A percentile compares a stretch with the other conserved stretches of the same genome.
These are phyloP conservation scores for Cercospora sp. DNA, from an alignment of 2,329 filamentous ascomycete genomes.

Conservation along the genomic window DNA sequence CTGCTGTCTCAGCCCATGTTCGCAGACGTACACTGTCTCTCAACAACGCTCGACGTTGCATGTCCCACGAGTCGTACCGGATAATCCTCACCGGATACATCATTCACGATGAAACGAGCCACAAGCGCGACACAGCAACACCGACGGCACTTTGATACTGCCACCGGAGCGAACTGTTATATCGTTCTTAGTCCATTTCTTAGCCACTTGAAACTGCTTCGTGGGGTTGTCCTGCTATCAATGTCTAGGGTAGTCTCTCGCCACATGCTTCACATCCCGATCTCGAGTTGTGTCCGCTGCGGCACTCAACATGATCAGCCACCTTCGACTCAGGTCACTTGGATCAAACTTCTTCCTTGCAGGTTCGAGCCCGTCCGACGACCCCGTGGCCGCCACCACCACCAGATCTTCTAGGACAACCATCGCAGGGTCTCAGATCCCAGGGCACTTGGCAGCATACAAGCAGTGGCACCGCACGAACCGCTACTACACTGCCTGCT, in stretches of 20 bases:
- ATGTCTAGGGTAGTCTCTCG: conserved; percentile 1
- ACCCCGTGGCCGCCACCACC: neutral
- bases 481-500: neutral
- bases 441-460: neutral
- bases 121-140: neutral
- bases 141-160: neutral
- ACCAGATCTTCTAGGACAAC: neutral
- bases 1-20: neutral
- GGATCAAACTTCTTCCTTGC: neutral
- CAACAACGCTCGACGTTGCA: neutral
- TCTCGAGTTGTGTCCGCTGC: neutral
- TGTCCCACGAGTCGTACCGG: neutral
- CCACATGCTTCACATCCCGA: conserved; percentile 7
- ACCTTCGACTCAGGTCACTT: neutral
- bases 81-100: neutral
- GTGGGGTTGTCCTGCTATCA: neutral
- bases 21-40: neutral
- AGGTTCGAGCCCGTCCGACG: neutral
- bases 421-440: neutral
- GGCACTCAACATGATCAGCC: neutral
- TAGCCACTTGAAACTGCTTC: conserved; percentile 1
- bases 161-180: neutral
- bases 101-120: neutral
- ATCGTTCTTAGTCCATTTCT: neutral
- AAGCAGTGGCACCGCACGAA: neutral